phyloP scores from a whole-genome alignment of 805 yeast genomes.

The Kazachstania kunashirensis region DNA sequence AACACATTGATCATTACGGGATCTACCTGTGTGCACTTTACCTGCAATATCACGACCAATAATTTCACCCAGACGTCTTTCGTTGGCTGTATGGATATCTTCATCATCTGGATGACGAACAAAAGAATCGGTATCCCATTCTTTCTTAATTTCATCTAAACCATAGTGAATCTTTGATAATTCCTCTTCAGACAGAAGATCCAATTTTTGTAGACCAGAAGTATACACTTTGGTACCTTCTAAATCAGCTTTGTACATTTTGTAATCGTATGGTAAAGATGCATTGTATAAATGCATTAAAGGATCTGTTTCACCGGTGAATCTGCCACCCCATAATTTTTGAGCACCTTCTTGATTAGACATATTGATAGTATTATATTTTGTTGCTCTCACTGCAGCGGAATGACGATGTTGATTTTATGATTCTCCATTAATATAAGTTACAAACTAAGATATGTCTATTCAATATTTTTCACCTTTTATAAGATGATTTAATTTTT shows the following conservation, averaged over 20 bases:
- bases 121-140: constrained; percentile 71
- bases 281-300: constrained; percentile 96
- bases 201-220: constrained; percentile 70
- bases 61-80: constrained; percentile 91
- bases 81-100: constrained; percentile 98
- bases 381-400: not conserved
- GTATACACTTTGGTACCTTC: constrained; percentile 93
- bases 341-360: constrained; percentile 28
- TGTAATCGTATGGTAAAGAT: constrained; percentile 89
- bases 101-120: constrained; percentile 50
- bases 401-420: too few relatives aligned
- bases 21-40: constrained; percentile 98
- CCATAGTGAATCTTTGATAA: constrained; percentile 77
- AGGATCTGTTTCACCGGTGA: constrained; percentile 95
- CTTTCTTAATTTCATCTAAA: constrained; percentile 55
- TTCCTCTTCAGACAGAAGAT: constrained; percentile 65
- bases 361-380: not conserved
- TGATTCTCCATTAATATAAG: too few relatives aligned
- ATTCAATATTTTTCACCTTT: too few relatives aligned
- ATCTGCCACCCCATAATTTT: constrained; percentile 96
- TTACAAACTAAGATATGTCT: too few relatives aligned
- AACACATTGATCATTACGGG: constrained; percentile 97
- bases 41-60: constrained; percentile 93
- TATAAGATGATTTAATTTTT: too few relatives aligned
- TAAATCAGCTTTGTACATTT: constrained; percentile 89